These are phyloP conservation scores for Phascolomyces articulosus DNA, from an alignment of 371 early-diverging fungal species.

Conservation along the genomic window DNA sequence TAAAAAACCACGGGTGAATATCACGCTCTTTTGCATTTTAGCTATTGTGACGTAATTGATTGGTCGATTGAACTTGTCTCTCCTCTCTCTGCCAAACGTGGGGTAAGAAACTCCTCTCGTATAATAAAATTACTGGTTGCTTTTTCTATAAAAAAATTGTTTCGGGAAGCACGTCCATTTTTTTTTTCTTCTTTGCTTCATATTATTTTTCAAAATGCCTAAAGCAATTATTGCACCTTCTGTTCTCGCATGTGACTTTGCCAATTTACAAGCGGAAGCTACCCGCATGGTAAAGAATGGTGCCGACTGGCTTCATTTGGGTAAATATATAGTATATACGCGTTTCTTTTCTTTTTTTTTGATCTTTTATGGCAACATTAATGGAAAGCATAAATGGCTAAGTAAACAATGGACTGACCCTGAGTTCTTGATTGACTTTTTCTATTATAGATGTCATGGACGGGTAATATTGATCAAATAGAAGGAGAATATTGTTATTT, in stretches of 20 bases:
- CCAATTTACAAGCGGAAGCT: slow-evolving; percentile 85
- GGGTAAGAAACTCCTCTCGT: no score
- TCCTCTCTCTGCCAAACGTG: background rate
- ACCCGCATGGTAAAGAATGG: slow-evolving; percentile 86
- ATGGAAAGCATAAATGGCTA: background rate
- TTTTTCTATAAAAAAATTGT: slow-evolving; percentile 5
- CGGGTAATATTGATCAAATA: slow-evolving; percentile 55
- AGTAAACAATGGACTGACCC: background rate
- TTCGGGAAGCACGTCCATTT: slow-evolving; percentile 2
- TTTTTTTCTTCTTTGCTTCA: background rate
- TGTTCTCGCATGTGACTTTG: slow-evolving; percentile 93
- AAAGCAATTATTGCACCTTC: slow-evolving; percentile 88
- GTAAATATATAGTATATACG: slow-evolving; percentile 47
- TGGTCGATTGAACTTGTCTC: background rate
- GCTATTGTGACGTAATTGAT: background rate
- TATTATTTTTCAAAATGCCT: slow-evolving; percentile 56
- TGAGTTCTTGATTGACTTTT: background rate
- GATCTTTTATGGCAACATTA: background rate
- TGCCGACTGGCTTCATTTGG: slow-evolving; percentile 97
- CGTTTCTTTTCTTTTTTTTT: no score
- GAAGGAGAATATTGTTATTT: background rate
- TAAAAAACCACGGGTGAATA: background rate
- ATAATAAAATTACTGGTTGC: no score
- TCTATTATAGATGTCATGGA: slow-evolving; percentile 74
- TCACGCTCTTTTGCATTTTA: background rate